Evolutionary conservation across 2,329 filamentous ascomycete genomes (phyloP), one percentile per base, ranked within the genome.

Genomic region (Talaromyces sp.): DNA sequence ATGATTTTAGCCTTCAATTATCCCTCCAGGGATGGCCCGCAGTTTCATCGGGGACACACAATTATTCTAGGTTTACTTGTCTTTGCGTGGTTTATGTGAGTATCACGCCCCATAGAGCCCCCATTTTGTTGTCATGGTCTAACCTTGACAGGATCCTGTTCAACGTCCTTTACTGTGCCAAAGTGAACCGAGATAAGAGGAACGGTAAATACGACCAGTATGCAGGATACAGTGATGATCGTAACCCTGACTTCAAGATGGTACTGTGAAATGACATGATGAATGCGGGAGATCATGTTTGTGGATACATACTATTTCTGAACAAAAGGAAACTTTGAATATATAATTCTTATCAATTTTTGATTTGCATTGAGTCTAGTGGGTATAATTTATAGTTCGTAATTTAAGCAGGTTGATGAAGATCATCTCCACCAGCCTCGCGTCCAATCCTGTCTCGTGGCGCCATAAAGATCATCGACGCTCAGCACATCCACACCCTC

Each of bases 61-160:
- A 77, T 86, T 10, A 77, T 88, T 24, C 62, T 88, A 22, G 78
- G 83, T 0, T 62, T 88, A 19, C 63, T 89, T 39, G 82, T 83
- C 35, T 82, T 78, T 61, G 81, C 83, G 3, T 88, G 86, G 86
- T 77, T 86, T 42, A 72, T 85, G 84, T 86, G 71, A 77, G 84
- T 80, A n/a, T 10, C 42, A 4, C 2, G 10, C 11, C 10, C n/a
- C 45, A 16, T 36, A 2, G 24, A 27, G 24, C 24, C 24, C 3
- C 22, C 16, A 11, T 40, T n/a, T n/a, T n/a, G n/a, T n/a, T 7
- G 14, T 4, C 2, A 1, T 1, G 7, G 19, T 29, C 40, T 48
- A 35, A 50, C 14, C 4, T 19, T 22, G 4, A 4, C 10, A 86
- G 83, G 51, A 78, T 87, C 17, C 68, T 85, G 0, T 68, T 76